Evolutionary conservation across 169 alveolate species (phyloP).

Genomic region (Babesia ovata): DNA sequence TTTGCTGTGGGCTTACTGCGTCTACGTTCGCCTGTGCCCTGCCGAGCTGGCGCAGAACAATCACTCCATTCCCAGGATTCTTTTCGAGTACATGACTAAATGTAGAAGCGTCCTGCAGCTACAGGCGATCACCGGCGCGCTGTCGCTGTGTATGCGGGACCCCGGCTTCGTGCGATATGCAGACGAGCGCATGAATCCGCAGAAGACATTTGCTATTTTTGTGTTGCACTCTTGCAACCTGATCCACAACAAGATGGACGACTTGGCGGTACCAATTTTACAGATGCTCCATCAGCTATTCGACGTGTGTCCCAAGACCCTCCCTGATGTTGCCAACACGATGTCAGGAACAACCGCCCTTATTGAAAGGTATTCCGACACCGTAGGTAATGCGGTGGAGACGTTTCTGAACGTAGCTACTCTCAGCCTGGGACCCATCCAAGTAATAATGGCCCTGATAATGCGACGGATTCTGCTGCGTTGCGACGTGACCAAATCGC

Average conservation of each 20-base stretch:
- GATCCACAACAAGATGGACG: conserved; percentile 72
- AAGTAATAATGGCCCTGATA: conserved; percentile 45
- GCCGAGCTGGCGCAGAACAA: conserved; percentile 68
- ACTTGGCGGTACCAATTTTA: conserved; percentile 46
- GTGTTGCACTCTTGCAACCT: conserved; percentile 72
- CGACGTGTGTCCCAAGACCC: conserved; percentile 45
- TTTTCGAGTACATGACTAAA: conserved; percentile 72
- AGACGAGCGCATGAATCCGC: conserved; percentile 71
- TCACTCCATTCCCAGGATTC: conserved; percentile 69
- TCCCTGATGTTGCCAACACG: conserved; percentile 33
- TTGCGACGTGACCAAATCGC: conserved; percentile 43
- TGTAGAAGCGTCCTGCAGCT: conserved; percentile 65
- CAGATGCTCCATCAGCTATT: conserved; percentile 35
- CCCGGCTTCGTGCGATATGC: conserved; percentile 66
- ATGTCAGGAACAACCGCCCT: conserved; percentile 32
- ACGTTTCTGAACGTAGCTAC: conserved; percentile 52
- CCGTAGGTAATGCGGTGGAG: conserved; percentile 50
- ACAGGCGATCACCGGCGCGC: conserved; percentile 69
- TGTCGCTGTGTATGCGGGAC: conserved; percentile 73
- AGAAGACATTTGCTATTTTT: conserved; percentile 71
- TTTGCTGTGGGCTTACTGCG: conserved; percentile 53
- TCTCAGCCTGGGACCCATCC: conserved; percentile 48
- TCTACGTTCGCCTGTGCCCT: conserved; percentile 56
- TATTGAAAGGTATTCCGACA: conserved; percentile 7
- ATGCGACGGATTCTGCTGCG: conserved; percentile 39